phyloP scores from a whole-genome alignment of 2,329 filamentous ascomycete genomes.

The Fusarium ramigenum region DNA sequence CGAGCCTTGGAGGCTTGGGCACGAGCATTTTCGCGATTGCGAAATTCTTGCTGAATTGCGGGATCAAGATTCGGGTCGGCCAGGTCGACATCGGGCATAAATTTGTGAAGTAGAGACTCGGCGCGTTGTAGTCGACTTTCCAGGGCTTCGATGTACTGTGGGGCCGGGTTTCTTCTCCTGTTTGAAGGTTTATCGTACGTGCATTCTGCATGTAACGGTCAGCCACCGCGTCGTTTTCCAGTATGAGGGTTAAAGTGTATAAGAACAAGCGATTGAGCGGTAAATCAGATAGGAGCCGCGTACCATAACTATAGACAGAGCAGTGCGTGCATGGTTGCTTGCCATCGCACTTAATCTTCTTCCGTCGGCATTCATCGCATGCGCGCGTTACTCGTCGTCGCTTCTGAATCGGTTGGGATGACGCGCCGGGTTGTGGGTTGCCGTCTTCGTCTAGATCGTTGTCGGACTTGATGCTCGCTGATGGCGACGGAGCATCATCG shows the following conservation, averaged over 20 bases:
- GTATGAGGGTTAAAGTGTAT: background rate
- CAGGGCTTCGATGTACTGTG: constrained; percentile 91
- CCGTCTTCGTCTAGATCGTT: constrained; percentile 54
- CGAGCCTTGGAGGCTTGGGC: constrained; percentile 52
- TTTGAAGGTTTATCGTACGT: constrained; percentile 97
- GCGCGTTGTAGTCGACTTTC: constrained; percentile 85
- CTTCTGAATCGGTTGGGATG: constrained; percentile 74
- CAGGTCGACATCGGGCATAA: constrained; percentile 85
- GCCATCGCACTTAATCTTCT: constrained; percentile 89
- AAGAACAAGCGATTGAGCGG: background rate
- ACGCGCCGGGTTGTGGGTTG: constrained; percentile 45
- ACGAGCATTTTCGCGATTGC: constrained; percentile 63
- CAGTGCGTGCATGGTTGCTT: constrained; percentile 94
- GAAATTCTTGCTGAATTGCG: constrained; percentile 75
- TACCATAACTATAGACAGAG: constrained; percentile 98
- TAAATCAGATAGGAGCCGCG: constrained; percentile 17
- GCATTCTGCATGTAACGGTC: constrained; percentile 69
- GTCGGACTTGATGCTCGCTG: constrained; percentile 55
- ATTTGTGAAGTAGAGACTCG: constrained; percentile 79
- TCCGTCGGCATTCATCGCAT: constrained; percentile 83
- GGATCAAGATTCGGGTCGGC: constrained; percentile 86
- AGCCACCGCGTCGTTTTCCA: constrained; percentile 18
- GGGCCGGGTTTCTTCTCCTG: constrained; percentile 86
- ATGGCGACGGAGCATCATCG: constrained; percentile 51
- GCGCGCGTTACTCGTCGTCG: constrained; percentile 80